phyloP scores from a whole-genome alignment of 352 stramenopile species.

The Globisporangium abappressorium region DNA sequence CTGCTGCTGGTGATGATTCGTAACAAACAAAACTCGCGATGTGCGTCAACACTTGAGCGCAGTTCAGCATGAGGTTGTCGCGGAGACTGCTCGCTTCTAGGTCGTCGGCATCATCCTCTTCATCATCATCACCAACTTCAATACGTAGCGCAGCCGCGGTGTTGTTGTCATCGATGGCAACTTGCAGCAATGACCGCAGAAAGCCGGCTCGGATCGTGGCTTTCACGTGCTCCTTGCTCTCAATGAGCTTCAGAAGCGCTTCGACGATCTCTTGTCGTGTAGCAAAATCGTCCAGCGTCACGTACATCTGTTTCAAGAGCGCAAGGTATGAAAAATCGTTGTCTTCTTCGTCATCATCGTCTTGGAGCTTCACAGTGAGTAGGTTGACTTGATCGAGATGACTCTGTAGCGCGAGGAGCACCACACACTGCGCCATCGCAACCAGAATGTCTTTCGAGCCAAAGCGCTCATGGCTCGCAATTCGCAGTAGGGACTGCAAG shows the following conservation, averaged over 20 bases:
- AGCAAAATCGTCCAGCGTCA: slow-evolving; percentile 35
- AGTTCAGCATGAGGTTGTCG: slow-evolving; percentile 14
- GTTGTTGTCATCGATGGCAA: slow-evolving; percentile 31
- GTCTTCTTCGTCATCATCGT: neutral
- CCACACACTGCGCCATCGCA: slow-evolving; percentile 40
- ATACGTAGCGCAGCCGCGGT: neutral
- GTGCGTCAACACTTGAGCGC: slow-evolving; percentile 13
- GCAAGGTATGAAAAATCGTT: slow-evolving; percentile 26
- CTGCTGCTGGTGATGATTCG: neutral
- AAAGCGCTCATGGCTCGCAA: slow-evolving; percentile 34
- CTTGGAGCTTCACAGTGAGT: slow-evolving; percentile 10
- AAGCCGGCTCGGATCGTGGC: slow-evolving; percentile 31
- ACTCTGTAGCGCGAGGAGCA: slow-evolving; percentile 20
- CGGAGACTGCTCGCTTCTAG: slow-evolving; percentile 1
- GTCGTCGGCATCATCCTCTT: neutral
- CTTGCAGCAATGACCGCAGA: slow-evolving; percentile 43
- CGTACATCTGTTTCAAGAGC: slow-evolving; percentile 76
- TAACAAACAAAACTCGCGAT: slow-evolving; percentile 16
- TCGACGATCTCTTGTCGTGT: slow-evolving; percentile 32
- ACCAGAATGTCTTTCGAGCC: slow-evolving; percentile 27
- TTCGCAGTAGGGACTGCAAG: slow-evolving; percentile 21
- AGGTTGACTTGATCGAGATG: neutral
- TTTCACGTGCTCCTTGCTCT: slow-evolving; percentile 53
- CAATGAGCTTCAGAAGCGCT: slow-evolving; percentile 27
- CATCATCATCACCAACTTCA: slow-evolving; percentile 5